Conservation (phyloP, 2,329 filamentous ascomycete genomes). For the Ophiocordyceps sinensis region DNA sequence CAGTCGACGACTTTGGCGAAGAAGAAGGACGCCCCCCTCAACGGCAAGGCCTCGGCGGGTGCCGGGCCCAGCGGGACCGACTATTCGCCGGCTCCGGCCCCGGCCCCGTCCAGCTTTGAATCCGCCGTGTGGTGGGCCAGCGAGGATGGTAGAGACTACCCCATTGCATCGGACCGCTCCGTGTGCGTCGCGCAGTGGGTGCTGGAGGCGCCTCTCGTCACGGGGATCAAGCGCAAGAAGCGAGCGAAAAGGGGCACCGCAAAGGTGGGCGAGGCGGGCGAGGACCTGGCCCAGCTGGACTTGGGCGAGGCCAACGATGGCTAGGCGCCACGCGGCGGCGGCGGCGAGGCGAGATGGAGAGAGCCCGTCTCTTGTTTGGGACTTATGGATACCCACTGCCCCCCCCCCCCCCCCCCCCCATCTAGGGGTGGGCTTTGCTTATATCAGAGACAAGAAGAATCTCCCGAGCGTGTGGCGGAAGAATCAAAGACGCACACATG, state of each 20-base stretch:
- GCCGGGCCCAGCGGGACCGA: neutral
- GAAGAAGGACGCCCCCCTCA: no score
- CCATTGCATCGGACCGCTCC: constrained; percentile 55
- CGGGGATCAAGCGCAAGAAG: constrained; percentile 24
- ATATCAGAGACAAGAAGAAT: no score
- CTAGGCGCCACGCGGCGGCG: neutral
- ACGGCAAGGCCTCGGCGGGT: no score
- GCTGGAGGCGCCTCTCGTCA: constrained; percentile 34
- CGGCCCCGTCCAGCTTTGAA: neutral
- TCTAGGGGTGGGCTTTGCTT: no score
- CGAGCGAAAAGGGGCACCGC: constrained; percentile 10
- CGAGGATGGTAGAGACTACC: constrained; percentile 54
- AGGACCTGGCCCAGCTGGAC: neutral
- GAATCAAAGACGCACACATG: no score
- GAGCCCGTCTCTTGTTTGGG: no score
- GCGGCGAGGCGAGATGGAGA: no score
- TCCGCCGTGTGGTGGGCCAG: constrained; percentile 32
- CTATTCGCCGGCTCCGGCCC: neutral
- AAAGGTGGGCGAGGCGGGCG: neutral
- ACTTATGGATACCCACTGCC: no score
- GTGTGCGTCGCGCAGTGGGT: constrained; percentile 59
- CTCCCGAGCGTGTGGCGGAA: no score
- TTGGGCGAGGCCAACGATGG: constrained; percentile 2
- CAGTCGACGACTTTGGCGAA: no score
- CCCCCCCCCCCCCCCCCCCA: no score